Evolutionary conservation across 257 asterid genomes (phyloP).

Genomic region (Handroanthus guayacan): DNA sequence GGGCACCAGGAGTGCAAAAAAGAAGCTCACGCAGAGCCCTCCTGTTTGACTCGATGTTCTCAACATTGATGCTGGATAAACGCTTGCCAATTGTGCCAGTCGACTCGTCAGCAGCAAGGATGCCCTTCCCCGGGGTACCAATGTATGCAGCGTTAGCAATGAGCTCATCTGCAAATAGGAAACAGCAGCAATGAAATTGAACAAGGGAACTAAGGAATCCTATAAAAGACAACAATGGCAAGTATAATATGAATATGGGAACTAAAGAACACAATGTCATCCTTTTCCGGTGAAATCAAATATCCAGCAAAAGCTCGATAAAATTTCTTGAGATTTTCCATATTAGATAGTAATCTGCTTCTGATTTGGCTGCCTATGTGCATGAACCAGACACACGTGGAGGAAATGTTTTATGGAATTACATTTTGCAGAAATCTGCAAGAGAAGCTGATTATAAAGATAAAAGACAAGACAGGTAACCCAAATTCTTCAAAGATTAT

Average conservation of each 20-base stretch:
- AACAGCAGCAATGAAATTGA: neutral
- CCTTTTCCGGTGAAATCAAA: neutral
- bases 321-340: conserved; percentile 7
- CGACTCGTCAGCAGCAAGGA: conserved; percentile 95
- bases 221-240: neutral
- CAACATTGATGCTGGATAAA: conserved; percentile 74
- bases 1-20: conserved; percentile 83
- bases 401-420: neutral
- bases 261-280: neutral
- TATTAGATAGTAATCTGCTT: neutral
- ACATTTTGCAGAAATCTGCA: neutral
- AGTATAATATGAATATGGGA: no score
- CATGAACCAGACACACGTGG: neutral
- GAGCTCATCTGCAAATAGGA: conserved; percentile 68
- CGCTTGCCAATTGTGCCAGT: conserved; percentile 96
- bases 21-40: conserved; percentile 87
- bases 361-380: neutral
- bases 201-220: neutral
- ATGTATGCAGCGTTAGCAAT: conserved; percentile 80
- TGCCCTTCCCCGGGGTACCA: conserved; percentile 92
- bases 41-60: conserved; percentile 76
- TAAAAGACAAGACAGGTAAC: neutral
- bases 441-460: neutral
- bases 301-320: neutral
- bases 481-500: neutral